phyloP scores from a whole-genome alignment of 1,284 basidiomycete genomes.

The Ceratobasidium sp. region DNA sequence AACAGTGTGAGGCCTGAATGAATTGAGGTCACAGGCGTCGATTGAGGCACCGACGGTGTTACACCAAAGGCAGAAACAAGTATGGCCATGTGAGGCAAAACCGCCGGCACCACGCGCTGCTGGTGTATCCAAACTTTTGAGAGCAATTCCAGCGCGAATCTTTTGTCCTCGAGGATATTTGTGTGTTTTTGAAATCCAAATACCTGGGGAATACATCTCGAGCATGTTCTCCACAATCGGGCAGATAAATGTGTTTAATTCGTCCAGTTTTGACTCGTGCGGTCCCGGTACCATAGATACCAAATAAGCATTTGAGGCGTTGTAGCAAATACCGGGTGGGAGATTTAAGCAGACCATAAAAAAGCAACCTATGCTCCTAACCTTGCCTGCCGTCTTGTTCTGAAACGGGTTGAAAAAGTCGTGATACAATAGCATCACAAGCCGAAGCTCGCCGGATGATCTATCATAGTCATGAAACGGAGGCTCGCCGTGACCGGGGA shows the following conservation, averaged over 20 bases:
- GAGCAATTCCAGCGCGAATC: constrained; percentile 53
- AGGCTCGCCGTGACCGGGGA: constrained; percentile 48
- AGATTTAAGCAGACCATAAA: constrained; percentile 46
- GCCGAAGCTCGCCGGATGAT: constrained; percentile 49
- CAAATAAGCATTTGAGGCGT: constrained; percentile 48
- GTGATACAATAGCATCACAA: constrained; percentile 53
- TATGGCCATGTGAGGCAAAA: constrained; percentile 41
- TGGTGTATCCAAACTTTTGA: constrained; percentile 56
- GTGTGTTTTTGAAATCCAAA: constrained; percentile 54
- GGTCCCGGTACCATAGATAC: constrained; percentile 58
- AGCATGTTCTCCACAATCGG: constrained; percentile 58
- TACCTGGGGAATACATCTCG: constrained; percentile 54
- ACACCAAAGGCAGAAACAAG: not conserved
- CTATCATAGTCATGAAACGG: constrained; percentile 42
- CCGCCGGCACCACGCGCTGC: constrained; percentile 54
- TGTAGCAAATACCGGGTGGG: constrained; percentile 42
- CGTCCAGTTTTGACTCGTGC: constrained; percentile 55
- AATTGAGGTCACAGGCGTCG: not conserved
- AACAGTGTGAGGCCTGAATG: not conserved
- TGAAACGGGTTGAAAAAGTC: constrained; percentile 44
- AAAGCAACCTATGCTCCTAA: constrained; percentile 30
- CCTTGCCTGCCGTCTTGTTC: constrained; percentile 17
- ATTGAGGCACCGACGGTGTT: not conserved
- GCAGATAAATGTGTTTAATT: constrained; percentile 57
- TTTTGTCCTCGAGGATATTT: constrained; percentile 53